Conservation (phyloP, 2,329 filamentous ascomycete species). For the Sphaerulina musiva region DNA sequence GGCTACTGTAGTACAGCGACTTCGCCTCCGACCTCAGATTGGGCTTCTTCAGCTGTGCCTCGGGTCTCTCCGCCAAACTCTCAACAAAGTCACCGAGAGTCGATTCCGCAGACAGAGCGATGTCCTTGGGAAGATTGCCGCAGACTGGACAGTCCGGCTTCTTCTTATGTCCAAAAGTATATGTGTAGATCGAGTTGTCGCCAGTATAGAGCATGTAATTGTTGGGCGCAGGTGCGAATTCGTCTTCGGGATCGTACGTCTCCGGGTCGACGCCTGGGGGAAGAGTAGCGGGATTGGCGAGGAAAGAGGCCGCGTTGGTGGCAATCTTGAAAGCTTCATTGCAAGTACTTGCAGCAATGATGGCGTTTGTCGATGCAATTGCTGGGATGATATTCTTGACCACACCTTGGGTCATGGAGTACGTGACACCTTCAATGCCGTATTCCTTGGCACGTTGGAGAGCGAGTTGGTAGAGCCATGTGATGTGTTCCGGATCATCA, state of each 20-base stretch:
- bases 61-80: constrained; percentile 71
- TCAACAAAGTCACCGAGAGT: constrained; percentile 83
- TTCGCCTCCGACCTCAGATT: constrained; percentile 74
- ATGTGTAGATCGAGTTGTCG: constrained; percentile 91
- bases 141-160: constrained; percentile 95
- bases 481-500: constrained; percentile 92
- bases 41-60: constrained; percentile 89
- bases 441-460: constrained; percentile 77
- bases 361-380: constrained; percentile 95
- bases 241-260: constrained; percentile 19
- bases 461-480: constrained; percentile 89
- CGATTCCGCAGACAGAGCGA: constrained; percentile 62
- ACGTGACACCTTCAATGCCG: constrained; percentile 85
- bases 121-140: constrained; percentile 69
- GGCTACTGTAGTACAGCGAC: constrained; percentile 84
- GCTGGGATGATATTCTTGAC: constrained; percentile 99
- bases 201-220: constrained; percentile 99
- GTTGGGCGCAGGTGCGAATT: constrained; percentile 39
- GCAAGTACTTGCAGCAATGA: constrained; percentile 90
- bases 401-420: constrained; percentile 91
- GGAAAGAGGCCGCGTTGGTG: constrained; percentile 69
- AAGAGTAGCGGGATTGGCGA: constrained; percentile 59
- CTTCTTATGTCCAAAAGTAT: constrained; percentile 91
- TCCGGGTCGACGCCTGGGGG: constrained; percentile 21
- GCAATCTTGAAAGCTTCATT: constrained; percentile 96